Percentiles rank a stretch among this genome's conserved stretches.
Evolutionary conservation across 2,329 filamentous ascomycete species (phyloP).

Genomic region (Hysterium pulicare): DNA sequence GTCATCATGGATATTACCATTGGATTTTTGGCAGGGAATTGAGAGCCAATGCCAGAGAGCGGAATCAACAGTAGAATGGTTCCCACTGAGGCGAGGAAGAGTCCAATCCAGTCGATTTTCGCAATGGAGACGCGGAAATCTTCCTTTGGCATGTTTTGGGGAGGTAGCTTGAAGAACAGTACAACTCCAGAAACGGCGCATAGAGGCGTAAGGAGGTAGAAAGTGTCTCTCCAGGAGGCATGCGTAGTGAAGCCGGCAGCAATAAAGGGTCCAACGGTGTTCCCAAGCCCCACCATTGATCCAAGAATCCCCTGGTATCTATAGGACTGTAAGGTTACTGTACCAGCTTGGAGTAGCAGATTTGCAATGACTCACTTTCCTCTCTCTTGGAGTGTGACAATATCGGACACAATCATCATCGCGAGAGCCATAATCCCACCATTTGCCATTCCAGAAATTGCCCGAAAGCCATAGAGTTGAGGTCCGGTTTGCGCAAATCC

Average conservation of each 20-base stretch:
- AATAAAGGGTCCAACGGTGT: constrained; percentile 22
- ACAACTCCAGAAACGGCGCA: constrained; percentile 11
- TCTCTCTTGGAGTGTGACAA: constrained; percentile 23
- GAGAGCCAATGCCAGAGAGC: constrained; percentile 58
- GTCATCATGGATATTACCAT: constrained; percentile 60
- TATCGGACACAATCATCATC: constrained; percentile 26
- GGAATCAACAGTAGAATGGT: constrained; percentile 62
- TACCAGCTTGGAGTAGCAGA: not conserved
- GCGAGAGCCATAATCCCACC: constrained; percentile 24
- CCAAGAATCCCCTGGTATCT: constrained; percentile 33
- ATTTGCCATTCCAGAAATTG: constrained; percentile 23
- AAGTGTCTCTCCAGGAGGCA: constrained; percentile 19
- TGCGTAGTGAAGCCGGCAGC: constrained; percentile 19
- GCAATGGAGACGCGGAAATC: constrained; percentile 47
- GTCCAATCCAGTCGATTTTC: constrained; percentile 59
- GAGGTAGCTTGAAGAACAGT: constrained; percentile 24
- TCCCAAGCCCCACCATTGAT: constrained; percentile 21
- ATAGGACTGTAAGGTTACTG: not conserved
- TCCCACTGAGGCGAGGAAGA: constrained; percentile 53
- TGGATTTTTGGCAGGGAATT: constrained; percentile 55
- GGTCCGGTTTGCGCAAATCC: constrained; percentile 16
- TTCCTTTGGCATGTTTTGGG: constrained; percentile 48
- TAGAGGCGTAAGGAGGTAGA: constrained; percentile 19
- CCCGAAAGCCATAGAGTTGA: constrained; percentile 25
- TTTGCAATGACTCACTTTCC: constrained; percentile 18